Percentiles rank a stretch among this genome's conserved stretches.
Conservation (phyloP, 495 filamentous ascomycete species). For the Monascus purpureus region DNA sequence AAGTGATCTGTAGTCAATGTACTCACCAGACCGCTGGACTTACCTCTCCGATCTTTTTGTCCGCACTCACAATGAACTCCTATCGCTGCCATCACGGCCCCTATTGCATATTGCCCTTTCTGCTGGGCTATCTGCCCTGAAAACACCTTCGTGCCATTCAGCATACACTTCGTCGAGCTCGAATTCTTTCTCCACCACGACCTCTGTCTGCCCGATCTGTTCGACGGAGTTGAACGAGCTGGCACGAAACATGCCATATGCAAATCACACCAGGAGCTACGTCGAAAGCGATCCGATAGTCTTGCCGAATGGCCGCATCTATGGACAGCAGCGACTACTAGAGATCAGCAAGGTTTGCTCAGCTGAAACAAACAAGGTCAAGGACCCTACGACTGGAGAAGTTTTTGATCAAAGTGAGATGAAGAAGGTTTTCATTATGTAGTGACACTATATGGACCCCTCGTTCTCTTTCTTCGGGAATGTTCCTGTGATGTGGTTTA, state of each 20-base stretch:
- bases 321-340: constrained; percentile 60
- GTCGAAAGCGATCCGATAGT: constrained; percentile 78
- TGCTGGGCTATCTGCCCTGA: constrained; percentile 85
- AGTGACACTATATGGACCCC: constrained; percentile 2
- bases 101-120: constrained; percentile 86
- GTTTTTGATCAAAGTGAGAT: constrained; percentile 44
- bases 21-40: constrained; percentile 56
- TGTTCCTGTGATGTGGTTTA: neutral
- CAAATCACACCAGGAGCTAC: constrained; percentile 83
- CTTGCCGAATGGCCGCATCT: constrained; percentile 75
- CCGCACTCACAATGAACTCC: constrained; percentile 71
- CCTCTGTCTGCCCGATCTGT: constrained; percentile 83
- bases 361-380: constrained; percentile 44
- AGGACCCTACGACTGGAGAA: constrained; percentile 69
- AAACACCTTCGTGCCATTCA: constrained; percentile 89
- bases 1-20: constrained; percentile 43
- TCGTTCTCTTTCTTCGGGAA: too few species aligned
- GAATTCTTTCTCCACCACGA: constrained; percentile 43
- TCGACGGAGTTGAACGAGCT: constrained; percentile 87
- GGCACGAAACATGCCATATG: constrained; percentile 78
- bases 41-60: constrained; percentile 71
- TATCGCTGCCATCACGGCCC: constrained; percentile 69
- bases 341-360: constrained; percentile 55
- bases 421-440: constrained; percentile 86
- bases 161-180: constrained; percentile 41